Base-by-base conservation (phyloP, 140 eudicot species). In the Cichorium intybus region DNA sequence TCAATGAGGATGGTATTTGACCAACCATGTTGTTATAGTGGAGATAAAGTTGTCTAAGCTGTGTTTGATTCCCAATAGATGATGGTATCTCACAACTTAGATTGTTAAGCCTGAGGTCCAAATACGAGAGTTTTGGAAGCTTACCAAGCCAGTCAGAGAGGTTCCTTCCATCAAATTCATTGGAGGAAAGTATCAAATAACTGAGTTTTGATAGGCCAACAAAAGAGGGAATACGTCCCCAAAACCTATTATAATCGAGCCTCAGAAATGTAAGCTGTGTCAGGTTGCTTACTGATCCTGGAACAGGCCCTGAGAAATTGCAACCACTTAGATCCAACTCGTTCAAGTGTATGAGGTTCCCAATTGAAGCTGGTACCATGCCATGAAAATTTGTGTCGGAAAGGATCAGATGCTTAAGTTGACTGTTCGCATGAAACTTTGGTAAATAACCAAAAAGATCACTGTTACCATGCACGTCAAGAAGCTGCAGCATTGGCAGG, bases 291-390 rank as follows among this genome's bases (percentile, higher is more conserved):
- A 71, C 24, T 17, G 85, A 69, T 22, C 58, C 56, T 7, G 81
- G 81, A 28, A 79, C 50, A 54, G 58, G 4, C 3, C 81, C 75
- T 5, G 47, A 22, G 39, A 79, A 78, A 56, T n/a, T n/a, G 69
- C 59, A 48, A 3, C n/a, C 31, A 20, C 56, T 21, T 16, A 39
- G 10, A 60, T 69, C 27, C 35, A 69, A 69, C 17, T 2, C 8
- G 7, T 17, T 41, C 61, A 78, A 71, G 39, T 29, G 49, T 52
- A 20, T 23, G 23, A 72, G 75, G 48, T 60, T 57, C 46, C 75
- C 72, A 6, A 78, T 60, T 47, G 83, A 72, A 54, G 48, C 24
- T 0, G 83, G 75, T 41, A 78, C 0, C 33, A n/a, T 8, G 3
- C 83, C 79, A n/a, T 62, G 68, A 50, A 78, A 67, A 31, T 37